Percentiles rank a stretch among this genome's conserved stretches.
phyloP scores from a whole-genome alignment of 306 rosid species.

The Abrus pulchellus region DNA sequence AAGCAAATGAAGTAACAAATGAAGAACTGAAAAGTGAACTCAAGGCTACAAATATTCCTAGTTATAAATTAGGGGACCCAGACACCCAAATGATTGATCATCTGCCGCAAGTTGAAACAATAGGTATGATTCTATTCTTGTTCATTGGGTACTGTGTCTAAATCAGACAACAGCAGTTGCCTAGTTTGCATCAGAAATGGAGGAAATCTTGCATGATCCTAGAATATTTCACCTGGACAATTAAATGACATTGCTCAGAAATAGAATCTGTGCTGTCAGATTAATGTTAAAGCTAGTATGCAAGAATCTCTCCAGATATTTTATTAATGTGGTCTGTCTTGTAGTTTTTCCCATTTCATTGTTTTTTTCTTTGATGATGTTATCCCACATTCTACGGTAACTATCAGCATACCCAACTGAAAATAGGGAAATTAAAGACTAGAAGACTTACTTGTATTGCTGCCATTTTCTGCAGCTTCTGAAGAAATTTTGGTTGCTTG shows the following conservation, averaged over 20 bases:
- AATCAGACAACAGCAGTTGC: constrained; percentile 19
- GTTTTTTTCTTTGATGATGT: not conserved
- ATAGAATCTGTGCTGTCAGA: constrained; percentile 24
- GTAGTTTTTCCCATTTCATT: not conserved
- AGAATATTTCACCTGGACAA: constrained; percentile 38
- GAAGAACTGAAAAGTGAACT: constrained; percentile 68
- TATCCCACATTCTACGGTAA: not conserved
- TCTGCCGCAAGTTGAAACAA: constrained; percentile 70
- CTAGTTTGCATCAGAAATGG: constrained; percentile 39
- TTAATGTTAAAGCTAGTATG: constrained; percentile 28
- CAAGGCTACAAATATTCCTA: constrained; percentile 56
- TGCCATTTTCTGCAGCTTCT: constrained; percentile 63
- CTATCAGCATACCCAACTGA: constrained; percentile 9
- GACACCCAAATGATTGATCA: constrained; percentile 64
- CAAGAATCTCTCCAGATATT: constrained; percentile 35
- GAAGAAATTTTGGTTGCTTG: constrained; percentile 74
- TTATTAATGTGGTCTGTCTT: not conserved
- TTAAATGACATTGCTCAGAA: constrained; percentile 32
- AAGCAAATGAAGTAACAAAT: constrained; percentile 61
- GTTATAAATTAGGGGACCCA: constrained; percentile 58
- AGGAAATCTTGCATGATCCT: constrained; percentile 37
- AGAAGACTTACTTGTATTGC: constrained; percentile 21
- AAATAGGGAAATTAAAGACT: not conserved
- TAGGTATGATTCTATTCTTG: constrained; percentile 65
- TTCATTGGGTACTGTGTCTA: constrained; percentile 30